Conservation (phyloP, 768 basidiomycete species). For the Wakefieldia striispora region DNA sequence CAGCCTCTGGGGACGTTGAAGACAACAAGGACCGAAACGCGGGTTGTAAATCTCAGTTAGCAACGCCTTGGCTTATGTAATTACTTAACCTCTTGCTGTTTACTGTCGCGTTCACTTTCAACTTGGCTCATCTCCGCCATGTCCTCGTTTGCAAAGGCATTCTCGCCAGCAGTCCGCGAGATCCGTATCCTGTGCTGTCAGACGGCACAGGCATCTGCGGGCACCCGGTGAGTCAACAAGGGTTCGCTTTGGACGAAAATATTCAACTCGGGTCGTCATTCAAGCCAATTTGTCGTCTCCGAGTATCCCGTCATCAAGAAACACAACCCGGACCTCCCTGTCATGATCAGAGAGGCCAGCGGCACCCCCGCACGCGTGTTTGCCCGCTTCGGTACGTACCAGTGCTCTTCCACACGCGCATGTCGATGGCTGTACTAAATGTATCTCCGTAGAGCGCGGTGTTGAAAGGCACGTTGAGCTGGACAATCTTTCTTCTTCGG, state of each 20-base stretch:
- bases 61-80: slow-evolving; percentile 29
- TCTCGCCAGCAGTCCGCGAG: slow-evolving; percentile 78
- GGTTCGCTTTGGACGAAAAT: background rate
- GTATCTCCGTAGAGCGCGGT: slow-evolving; percentile 57
- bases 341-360: slow-evolving; percentile 75
- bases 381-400: slow-evolving; percentile 76
- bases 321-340: slow-evolving; percentile 82
- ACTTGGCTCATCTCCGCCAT: slow-evolving; percentile 36
- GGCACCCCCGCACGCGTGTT: slow-evolving; percentile 81
- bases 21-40: slow-evolving; percentile 15
- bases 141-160: slow-evolving; percentile 65
- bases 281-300: slow-evolving; percentile 78
- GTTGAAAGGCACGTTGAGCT: slow-evolving; percentile 79
- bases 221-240: slow-evolving; percentile 59
- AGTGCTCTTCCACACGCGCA: slow-evolving; percentile 8
- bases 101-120: background rate
- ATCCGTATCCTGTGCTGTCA: slow-evolving; percentile 81
- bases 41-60: slow-evolving; percentile 3
- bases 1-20: slow-evolving; percentile 9
- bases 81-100: background rate
- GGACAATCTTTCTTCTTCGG: slow-evolving; percentile 67
- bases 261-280: slow-evolving; percentile 1
- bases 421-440: slow-evolving; percentile 17
- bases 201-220: slow-evolving; percentile 69
- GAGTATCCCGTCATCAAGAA: slow-evolving; percentile 76